Percentiles rank a stretch among this genome's conserved stretches.
These are phyloP conservation scores for Trichothecium roseum DNA, from an alignment of 2,329 filamentous ascomycete species.

Conservation along the genomic window DNA sequence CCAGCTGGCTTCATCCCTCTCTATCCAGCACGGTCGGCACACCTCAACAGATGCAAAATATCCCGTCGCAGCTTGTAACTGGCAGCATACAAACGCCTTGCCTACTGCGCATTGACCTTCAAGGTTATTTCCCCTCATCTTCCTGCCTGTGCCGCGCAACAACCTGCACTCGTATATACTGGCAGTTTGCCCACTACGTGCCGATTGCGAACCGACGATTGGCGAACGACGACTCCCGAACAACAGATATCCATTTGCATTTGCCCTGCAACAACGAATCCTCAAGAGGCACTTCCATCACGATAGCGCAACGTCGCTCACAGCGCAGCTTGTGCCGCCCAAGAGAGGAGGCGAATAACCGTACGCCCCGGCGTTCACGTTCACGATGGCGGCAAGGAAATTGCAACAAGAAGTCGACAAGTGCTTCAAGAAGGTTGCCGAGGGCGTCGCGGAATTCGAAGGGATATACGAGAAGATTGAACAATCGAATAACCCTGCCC, in stretches of 20 bases:
- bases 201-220: neutral
- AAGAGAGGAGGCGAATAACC: too few species aligned
- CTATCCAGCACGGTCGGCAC: too few species aligned
- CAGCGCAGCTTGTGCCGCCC: neutral
- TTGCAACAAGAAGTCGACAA: conserved; percentile 97
- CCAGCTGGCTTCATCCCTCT: conserved; percentile 4
- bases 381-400: conserved; percentile 86
- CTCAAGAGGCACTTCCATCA: neutral
- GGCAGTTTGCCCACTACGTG: neutral
- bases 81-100: conserved; percentile 3
- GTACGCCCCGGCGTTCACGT: conserved; percentile 2
- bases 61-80: neutral
- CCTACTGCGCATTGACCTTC: neutral
- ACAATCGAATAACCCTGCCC: conserved; percentile 79
- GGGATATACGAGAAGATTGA: conserved; percentile 97
- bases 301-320: conserved; percentile 1
- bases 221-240: neutral
- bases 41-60: neutral
- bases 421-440: conserved; percentile 96
- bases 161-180: too few species aligned
- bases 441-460: conserved; percentile 88
- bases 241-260: neutral
- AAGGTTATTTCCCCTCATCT: too few species aligned
- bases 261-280: neutral
- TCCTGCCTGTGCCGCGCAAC: too few species aligned